Base-by-base conservation (phyloP, 345 rosid species). In the Rhizophora apiculata region DNA sequence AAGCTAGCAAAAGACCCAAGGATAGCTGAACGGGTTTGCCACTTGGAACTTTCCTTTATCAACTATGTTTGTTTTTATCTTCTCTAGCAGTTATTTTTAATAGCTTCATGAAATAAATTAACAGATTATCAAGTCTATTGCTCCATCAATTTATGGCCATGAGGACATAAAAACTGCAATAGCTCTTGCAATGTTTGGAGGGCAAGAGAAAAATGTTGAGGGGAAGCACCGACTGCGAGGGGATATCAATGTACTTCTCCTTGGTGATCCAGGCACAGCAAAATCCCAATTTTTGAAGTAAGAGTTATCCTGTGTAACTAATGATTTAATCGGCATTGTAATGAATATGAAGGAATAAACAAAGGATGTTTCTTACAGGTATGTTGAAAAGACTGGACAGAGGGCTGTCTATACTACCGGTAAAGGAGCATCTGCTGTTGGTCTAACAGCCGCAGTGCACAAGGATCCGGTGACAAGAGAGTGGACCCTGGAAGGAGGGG, bases 401-500 rank as follows among this genome's bases (percentile, higher is more conserved):
- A 88, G 99, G 84, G 99, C 98, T 71, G 98, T 95, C 36, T 95
- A 95, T 80, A 95, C 99, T 29, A 95, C 99, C 68, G 96, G 99
- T 29, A 95, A 95, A 80, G 99, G 99, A 75, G 99, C 98, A 69
- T 95, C 99, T 66, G 99, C 99, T 60, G 94, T 95, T 34, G 98
- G 99, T 62, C 89, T 95, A 32, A 95, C 99, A 36, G 96, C 97
- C 73, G 99, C 99, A 39, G 99, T 95, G 74, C 99, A 95, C 87
- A 95, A 95, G 83, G 99, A 95, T 71, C 99, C 99, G 48, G 96
- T 95, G 67, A 95, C 99, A 61, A 85, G 96, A 73, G 99, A 95
- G 82, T 95, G 99, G 99, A 95, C 99, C 20, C 99, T 95, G 61
- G 99, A 95, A 88, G 99, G 99, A 65, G 99, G 99, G 13, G 98